Conservation (phyloP, 2,329 filamentous ascomycete species). For the Cladosporium sphaerospermum region DNA sequence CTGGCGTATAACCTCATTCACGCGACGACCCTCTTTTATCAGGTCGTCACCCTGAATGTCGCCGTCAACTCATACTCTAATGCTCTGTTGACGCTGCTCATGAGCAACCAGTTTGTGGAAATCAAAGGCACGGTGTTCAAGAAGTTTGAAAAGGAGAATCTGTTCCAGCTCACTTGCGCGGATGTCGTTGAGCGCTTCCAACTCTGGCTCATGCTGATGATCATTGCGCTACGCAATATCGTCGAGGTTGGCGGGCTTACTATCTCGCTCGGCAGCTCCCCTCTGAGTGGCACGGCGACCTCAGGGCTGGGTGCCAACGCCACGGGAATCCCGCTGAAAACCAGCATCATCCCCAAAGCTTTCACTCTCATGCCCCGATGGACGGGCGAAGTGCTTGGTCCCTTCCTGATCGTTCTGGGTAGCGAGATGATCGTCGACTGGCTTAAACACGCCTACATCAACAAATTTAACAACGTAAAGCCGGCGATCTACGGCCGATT, state of each 20-base stretch:
- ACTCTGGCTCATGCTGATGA: slow-evolving; percentile 92
- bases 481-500: slow-evolving; percentile 84
- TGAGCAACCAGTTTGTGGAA: slow-evolving; percentile 98
- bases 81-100: slow-evolving; percentile 79
- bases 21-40: slow-evolving; percentile 84
- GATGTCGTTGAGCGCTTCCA: slow-evolving; percentile 97
- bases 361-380: slow-evolving; percentile 85
- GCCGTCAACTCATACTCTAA: slow-evolving; percentile 99
- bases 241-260: slow-evolving; percentile 88
- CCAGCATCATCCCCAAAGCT: slow-evolving; percentile 74
- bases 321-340: slow-evolving; percentile 41
- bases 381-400: slow-evolving; percentile 83
- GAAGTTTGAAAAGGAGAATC: slow-evolving; percentile 94
- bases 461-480: slow-evolving; percentile 96
- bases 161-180: slow-evolving; percentile 93
- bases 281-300: slow-evolving; percentile 17
- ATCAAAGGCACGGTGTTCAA: slow-evolving; percentile 99
- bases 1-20: slow-evolving; percentile 84
- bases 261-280: slow-evolving; percentile 30
- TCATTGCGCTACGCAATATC: slow-evolving; percentile 92
- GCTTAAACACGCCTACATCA: slow-evolving; percentile 96
- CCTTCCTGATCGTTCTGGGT: slow-evolving; percentile 87
- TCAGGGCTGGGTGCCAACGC: slow-evolving; percentile 35
- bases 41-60: slow-evolving; percentile 95
- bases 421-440: slow-evolving; percentile 96